A percentile compares a stretch with the other conserved stretches of the same genome.
Evolutionary conservation across 345 rosid species (phyloP).

Genomic region (Erucastrum elatum): DNA sequence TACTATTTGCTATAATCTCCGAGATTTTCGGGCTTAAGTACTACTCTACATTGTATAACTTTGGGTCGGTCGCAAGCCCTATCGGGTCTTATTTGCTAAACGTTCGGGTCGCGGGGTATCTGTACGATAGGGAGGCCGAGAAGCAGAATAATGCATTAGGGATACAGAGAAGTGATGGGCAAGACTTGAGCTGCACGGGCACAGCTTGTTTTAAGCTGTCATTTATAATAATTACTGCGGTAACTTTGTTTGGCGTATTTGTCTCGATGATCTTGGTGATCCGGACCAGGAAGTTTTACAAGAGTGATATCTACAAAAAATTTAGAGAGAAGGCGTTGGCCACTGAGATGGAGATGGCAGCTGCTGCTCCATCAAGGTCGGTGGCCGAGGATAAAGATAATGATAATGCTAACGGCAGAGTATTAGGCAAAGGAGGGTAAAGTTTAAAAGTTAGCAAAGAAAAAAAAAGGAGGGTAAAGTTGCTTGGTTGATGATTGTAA

Average conservation of each 20-base stretch:
- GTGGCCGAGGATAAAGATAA: constrained; percentile 9
- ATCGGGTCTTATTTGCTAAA: constrained; percentile 51
- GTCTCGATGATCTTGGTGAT: constrained; percentile 48
- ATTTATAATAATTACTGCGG: constrained; percentile 45
- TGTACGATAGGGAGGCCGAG: constrained; percentile 50
- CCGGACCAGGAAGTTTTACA: constrained; percentile 52
- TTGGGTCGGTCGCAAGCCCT: constrained; percentile 50
- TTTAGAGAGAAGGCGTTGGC: constrained; percentile 39
- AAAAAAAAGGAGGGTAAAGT: constrained; percentile 2
- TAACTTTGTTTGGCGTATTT: constrained; percentile 47
- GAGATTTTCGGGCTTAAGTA: constrained; percentile 59
- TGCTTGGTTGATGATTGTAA: constrained; percentile 8
- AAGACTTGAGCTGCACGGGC: constrained; percentile 47
- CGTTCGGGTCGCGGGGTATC: constrained; percentile 49
- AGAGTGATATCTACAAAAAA: constrained; percentile 52
- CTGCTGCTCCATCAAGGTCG: neutral
- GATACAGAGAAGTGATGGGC: constrained; percentile 8
- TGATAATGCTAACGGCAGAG: constrained; percentile 19
- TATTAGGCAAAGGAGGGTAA: constrained; percentile 19
- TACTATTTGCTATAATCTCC: constrained; percentile 51
- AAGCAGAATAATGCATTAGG: constrained; percentile 44
- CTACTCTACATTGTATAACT: constrained; percentile 52
- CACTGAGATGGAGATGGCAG: constrained; percentile 30
- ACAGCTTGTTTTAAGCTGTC: constrained; percentile 45
- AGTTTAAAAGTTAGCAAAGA: neutral